Percentiles rank a stretch among this genome's conserved stretches.
Conservation (phyloP, 495 filamentous ascomycete species). For the Xylaria castorea region DNA sequence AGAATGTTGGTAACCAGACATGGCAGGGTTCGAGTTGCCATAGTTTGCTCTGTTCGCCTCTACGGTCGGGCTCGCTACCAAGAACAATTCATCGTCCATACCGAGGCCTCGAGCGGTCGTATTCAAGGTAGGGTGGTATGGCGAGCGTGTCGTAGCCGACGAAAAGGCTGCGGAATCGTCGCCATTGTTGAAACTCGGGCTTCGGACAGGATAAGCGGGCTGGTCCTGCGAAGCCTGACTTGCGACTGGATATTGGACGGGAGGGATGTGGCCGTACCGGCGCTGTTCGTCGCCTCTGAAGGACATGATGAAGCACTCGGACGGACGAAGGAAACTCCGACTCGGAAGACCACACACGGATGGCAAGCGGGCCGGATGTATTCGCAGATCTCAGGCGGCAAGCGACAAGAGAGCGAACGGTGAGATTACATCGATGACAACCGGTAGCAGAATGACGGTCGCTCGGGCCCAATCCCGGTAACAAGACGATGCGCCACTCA, state of each 20-base stretch:
- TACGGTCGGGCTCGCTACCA: conserved; percentile 44
- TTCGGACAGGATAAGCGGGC: conserved; percentile 55
- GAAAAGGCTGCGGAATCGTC: conserved; percentile 68
- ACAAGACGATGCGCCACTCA: background rate
- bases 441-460: background rate
- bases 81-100: conserved; percentile 58
- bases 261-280: conserved; percentile 64
- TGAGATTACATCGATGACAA: conserved; percentile 15
- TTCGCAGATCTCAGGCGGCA: conserved; percentile 1
- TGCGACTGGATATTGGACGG: conserved; percentile 61
- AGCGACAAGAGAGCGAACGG: background rate
- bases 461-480: background rate
- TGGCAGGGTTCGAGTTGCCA: conserved; percentile 55
- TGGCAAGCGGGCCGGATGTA: background rate
- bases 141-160: conserved; percentile 43
- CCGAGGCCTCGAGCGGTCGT: conserved; percentile 40
- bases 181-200: conserved; percentile 79
- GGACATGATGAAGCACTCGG: conserved; percentile 50
- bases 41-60: conserved; percentile 50
- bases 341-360: conserved; percentile 10
- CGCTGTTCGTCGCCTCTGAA: conserved; percentile 61
- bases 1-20: conserved; percentile 64
- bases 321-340: background rate
- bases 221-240: conserved; percentile 45
- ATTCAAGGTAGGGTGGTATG: conserved; percentile 39